Conservation (phyloP, 495 filamentous ascomycete species). For the Penicillium soppii region DNA sequence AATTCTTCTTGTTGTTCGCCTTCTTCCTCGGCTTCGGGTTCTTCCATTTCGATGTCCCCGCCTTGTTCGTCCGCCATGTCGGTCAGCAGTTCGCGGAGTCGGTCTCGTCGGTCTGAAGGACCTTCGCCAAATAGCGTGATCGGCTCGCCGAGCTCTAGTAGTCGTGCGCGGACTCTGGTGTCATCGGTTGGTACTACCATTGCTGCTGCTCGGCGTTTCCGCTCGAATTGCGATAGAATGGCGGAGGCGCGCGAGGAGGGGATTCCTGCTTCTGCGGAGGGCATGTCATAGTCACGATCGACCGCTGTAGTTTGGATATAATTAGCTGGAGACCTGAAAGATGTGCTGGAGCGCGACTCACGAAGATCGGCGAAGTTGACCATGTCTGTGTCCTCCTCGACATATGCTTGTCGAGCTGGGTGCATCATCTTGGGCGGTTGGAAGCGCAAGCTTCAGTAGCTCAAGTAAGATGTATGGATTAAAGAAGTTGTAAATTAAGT, state of each 20-base stretch:
- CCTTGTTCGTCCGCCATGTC: conserved; percentile 64
- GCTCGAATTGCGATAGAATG: conserved; percentile 83
- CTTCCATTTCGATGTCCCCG: conserved; percentile 66
- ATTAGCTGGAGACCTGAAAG: neutral
- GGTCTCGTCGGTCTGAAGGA: conserved; percentile 79
- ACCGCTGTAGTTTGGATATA: conserved; percentile 50
- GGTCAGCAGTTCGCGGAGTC: conserved; percentile 78
- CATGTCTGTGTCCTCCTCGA: conserved; percentile 75
- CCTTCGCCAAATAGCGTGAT: conserved; percentile 96
- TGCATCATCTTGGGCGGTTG: conserved; percentile 66
- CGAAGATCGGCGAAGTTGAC: conserved; percentile 80
- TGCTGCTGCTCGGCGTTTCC: conserved; percentile 81
- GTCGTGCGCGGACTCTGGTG: conserved; percentile 71
- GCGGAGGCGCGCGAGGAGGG: conserved; percentile 87
- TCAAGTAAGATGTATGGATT: too few species aligned
- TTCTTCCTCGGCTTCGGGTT: conserved; percentile 44
- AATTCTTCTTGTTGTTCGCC: conserved; percentile 90
- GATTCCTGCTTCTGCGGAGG: conserved; percentile 67
- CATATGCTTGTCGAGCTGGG: conserved; percentile 90
- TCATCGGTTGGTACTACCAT: conserved; percentile 97
- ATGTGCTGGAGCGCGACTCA: conserved; percentile 41
- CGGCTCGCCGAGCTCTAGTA: conserved; percentile 85
- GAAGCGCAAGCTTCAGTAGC: conserved; percentile 3
- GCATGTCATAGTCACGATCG: conserved; percentile 84
- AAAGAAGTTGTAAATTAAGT: too few species aligned